Conservation (phyloP, 345 rosid genomes). For the Pseudoturritis turrita region DNA sequence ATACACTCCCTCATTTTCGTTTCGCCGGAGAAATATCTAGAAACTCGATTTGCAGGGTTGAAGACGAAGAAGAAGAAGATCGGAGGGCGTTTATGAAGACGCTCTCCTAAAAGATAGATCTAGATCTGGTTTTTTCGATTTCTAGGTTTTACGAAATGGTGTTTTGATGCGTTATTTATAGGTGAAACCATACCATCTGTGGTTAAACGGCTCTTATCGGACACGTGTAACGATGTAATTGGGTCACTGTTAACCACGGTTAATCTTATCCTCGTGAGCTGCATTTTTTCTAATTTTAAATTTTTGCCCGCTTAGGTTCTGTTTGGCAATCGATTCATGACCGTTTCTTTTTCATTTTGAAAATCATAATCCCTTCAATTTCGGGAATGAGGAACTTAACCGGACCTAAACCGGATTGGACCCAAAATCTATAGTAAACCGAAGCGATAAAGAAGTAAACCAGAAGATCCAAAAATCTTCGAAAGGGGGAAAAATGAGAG, state of each 20-base stretch:
- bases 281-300: conserved; percentile 27
- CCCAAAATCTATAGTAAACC: not conserved
- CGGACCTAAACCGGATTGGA: conserved; percentile 11
- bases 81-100: conserved; percentile 59
- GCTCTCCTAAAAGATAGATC: conserved; percentile 33
- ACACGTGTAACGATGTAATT: conserved; percentile 29
- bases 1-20: conserved; percentile 69
- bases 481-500: conserved; percentile 28
- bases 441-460: conserved; percentile 14
- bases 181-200: not conserved
- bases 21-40: not conserved
- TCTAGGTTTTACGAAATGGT: not conserved
- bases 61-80: conserved; percentile 11
- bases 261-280: conserved; percentile 14
- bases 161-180: conserved; percentile 27
- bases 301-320: conserved; percentile 22
- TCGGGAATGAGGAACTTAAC: not conserved
- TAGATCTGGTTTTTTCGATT: conserved; percentile 5
- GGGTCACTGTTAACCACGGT: conserved; percentile 12
- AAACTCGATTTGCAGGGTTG: not conserved
- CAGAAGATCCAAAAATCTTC: conserved; percentile 4
- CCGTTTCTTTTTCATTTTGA: conserved; percentile 17
- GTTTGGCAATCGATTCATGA: not conserved
- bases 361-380: not conserved
- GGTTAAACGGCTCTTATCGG: conserved; percentile 9